Evolutionary conservation across 768 basidiomycete genomes (phyloP).

Genomic region (Trametes villosa): DNA sequence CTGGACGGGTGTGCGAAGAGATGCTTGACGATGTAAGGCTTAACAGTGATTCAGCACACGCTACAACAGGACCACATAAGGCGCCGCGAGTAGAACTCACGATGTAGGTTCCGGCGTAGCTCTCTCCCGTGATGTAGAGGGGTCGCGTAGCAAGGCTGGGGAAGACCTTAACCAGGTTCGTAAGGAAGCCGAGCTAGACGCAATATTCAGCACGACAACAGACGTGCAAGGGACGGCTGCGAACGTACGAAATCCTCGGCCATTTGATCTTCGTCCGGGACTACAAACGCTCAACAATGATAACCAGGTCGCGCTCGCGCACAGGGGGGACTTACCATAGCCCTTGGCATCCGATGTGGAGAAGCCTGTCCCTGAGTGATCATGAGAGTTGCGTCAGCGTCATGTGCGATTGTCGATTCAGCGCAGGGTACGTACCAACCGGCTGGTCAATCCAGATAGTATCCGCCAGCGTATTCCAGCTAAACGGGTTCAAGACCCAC

Average conservation of each 20-base stretch:
- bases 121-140: conserved; percentile 70
- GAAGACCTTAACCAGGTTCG: conserved; percentile 73
- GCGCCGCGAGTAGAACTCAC: conserved; percentile 32
- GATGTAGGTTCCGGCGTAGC: conserved; percentile 74
- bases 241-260: conserved; percentile 51
- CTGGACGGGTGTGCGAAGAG: conserved; percentile 64
- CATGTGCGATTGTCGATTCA: neutral
- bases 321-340: neutral
- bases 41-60: conserved; percentile 57
- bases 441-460: conserved; percentile 76
- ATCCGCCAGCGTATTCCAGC: conserved; percentile 65
- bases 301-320: no score
- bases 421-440: conserved; percentile 40
- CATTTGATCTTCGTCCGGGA: conserved; percentile 68
- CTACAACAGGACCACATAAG: conserved; percentile 54
- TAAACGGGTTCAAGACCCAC: conserved; percentile 51
- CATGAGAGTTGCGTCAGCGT: neutral
- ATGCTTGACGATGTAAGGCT: conserved; percentile 71
- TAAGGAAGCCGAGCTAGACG: conserved; percentile 66
- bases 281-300: conserved; percentile 33
- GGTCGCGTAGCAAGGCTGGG: conserved; percentile 68
- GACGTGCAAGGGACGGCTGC: neutral
- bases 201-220: no score
- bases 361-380: conserved; percentile 52
- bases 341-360: conserved; percentile 54